Conservation (phyloP, 352 stramenopile species). For the Pythium monospermum region DNA sequence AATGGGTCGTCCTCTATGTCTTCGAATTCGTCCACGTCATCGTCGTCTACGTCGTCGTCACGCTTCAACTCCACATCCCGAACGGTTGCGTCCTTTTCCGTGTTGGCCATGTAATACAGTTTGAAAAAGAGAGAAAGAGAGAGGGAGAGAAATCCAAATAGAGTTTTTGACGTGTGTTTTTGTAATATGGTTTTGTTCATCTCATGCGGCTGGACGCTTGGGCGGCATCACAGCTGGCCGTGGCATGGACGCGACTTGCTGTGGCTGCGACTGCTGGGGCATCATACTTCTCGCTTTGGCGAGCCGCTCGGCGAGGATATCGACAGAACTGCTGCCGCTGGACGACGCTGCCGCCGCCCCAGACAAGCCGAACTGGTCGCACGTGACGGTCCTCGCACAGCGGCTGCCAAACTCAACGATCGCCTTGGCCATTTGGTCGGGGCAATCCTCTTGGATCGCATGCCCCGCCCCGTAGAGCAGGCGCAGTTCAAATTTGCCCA, state of each 20-base stretch:
- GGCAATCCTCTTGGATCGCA: slow-evolving; percentile 85
- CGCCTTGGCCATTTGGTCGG: slow-evolving; percentile 60
- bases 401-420: slow-evolving; percentile 61
- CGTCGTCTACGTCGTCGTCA: slow-evolving; percentile 17
- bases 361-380: slow-evolving; percentile 5
- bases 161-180: too few relatives aligned
- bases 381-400: slow-evolving; percentile 24
- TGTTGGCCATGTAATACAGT: slow-evolving; percentile 33
- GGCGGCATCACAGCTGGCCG: slow-evolving; percentile 20
- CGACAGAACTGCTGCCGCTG: neutral
- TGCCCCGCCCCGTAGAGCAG: slow-evolving; percentile 86
- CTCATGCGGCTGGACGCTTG: slow-evolving; percentile 15
- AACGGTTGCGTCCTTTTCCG: slow-evolving; percentile 35
- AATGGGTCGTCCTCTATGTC: too few relatives aligned
- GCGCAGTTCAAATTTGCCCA: slow-evolving; percentile 88
- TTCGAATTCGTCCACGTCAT: too few relatives aligned
- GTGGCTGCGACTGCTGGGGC: slow-evolving; percentile 11
- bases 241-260: slow-evolving; percentile 13
- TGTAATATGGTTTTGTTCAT: slow-evolving; percentile 1
- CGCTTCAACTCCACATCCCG: slow-evolving; percentile 41
- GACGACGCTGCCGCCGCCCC: neutral
- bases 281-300: slow-evolving; percentile 26
- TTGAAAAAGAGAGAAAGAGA: too few relatives aligned
- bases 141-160: too few relatives aligned
- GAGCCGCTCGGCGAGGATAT: slow-evolving; percentile 21